These are phyloP conservation scores for Aspergillus costaricaensis DNA, from an alignment of 2,329 filamentous ascomycete genomes.

Conservation along the genomic window DNA sequence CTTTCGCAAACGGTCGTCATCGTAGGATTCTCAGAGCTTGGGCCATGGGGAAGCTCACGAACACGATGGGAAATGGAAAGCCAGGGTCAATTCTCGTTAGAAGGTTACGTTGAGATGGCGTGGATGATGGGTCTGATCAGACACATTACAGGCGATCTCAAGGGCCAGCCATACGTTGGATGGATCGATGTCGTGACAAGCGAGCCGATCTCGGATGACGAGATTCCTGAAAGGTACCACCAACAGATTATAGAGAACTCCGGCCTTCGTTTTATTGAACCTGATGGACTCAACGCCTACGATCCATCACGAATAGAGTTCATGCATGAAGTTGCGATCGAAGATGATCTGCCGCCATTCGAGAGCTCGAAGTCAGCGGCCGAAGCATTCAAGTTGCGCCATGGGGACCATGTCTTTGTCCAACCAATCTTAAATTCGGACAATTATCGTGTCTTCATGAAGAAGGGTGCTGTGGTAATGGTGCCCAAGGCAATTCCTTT, in stretches of 20 bases:
- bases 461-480: slow-evolving; percentile 79
- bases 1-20: slow-evolving; percentile 42
- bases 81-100: slow-evolving; percentile 90
- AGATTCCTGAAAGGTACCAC: slow-evolving; percentile 17
- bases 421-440: slow-evolving; percentile 77
- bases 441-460: slow-evolving; percentile 74
- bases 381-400: slow-evolving; percentile 38
- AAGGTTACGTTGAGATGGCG: slow-evolving; percentile 98
- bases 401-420: slow-evolving; percentile 18
- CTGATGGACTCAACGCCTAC: slow-evolving; percentile 64
- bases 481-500: slow-evolving; percentile 22
- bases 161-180: slow-evolving; percentile 92
- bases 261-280: slow-evolving; percentile 92
- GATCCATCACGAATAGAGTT: slow-evolving; percentile 67
- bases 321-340: slow-evolving; percentile 91
- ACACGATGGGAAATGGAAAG: slow-evolving; percentile 99
- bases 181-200: slow-evolving; percentile 46
- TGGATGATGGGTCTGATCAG: slow-evolving; percentile 99
- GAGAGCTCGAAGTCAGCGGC: slow-evolving; percentile 19
- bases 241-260: slow-evolving; percentile 77
- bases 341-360: slow-evolving; percentile 44
- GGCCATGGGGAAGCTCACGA: slow-evolving; percentile 94
- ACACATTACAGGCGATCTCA: slow-evolving; percentile 92
- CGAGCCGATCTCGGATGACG: slow-evolving; percentile 17
- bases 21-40: slow-evolving; percentile 43